These are phyloP conservation scores for Fermentozyma sake DNA, from an alignment of 1,139 yeast genomes.

Conservation along the genomic window DNA sequence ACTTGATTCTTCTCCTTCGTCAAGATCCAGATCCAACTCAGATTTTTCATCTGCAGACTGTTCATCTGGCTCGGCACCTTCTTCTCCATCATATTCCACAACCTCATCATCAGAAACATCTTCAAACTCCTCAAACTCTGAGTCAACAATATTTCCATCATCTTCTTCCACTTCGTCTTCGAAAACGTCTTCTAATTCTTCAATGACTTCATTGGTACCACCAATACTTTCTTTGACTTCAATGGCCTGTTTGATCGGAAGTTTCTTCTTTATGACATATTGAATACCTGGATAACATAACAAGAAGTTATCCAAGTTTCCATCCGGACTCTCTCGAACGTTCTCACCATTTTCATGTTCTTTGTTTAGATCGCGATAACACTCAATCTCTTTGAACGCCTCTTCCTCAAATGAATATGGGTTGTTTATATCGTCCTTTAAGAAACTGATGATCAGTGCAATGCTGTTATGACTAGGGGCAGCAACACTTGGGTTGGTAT, in stretches of 20 bases:
- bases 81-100: slow-evolving; percentile 5
- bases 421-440: slow-evolving; percentile 62
- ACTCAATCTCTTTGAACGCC: slow-evolving; percentile 38
- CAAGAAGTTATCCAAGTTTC: slow-evolving; percentile 18
- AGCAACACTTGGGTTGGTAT: slow-evolving; percentile 10
- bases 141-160: slow-evolving; percentile 8
- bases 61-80: slow-evolving; percentile 3
- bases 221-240: slow-evolving; percentile 11
- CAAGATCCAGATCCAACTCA: slow-evolving; percentile 1
- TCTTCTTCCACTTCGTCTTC: slow-evolving; percentile 9
- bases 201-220: slow-evolving; percentile 9
- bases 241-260: slow-evolving; percentile 10
- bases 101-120: slow-evolving; percentile 9
- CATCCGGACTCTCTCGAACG: slow-evolving; percentile 7
- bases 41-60: slow-evolving; percentile 1
- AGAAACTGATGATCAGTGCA: slow-evolving; percentile 49
- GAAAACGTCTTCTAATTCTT: slow-evolving; percentile 7
- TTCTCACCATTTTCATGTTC: too few relatives aligned
- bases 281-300: slow-evolving; percentile 30
- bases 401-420: slow-evolving; percentile 55
- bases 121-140: slow-evolving; percentile 9
- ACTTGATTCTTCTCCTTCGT: too few relatives aligned
- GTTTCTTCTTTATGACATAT: slow-evolving; percentile 8
- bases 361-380: slow-evolving; percentile 22
- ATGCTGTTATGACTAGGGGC: slow-evolving; percentile 39